These are phyloP conservation scores for Stygiomarasmius scandens DNA, from an alignment of 1,284 basidiomycete genomes.

Conservation along the genomic window DNA sequence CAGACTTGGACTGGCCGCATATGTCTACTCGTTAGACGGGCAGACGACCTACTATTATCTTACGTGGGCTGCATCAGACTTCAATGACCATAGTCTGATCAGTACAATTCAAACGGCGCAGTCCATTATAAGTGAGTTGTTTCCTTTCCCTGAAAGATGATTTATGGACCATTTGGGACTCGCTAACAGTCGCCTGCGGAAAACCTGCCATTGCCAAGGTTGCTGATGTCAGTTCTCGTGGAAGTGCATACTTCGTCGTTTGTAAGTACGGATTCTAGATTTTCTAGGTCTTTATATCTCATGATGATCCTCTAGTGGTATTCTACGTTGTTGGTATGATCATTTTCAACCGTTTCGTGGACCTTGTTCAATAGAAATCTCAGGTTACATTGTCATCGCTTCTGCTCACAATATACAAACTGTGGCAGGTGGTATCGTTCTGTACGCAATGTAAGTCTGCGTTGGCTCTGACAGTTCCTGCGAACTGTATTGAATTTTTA, in stretches of 20 bases:
- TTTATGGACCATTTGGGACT: background rate
- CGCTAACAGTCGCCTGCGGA: slow-evolving; percentile 41
- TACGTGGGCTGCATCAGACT: slow-evolving; percentile 62
- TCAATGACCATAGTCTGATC: slow-evolving; percentile 62
- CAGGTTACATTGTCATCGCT: slow-evolving; percentile 71
- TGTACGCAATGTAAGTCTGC: slow-evolving; percentile 53
- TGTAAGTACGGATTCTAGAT: slow-evolving; percentile 43
- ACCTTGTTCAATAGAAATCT: background rate
- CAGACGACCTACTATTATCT: slow-evolving; percentile 72
- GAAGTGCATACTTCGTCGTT: slow-evolving; percentile 62
- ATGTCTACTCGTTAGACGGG: slow-evolving; percentile 77
- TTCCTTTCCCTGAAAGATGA: background rate
- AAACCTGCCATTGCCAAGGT: slow-evolving; percentile 85
- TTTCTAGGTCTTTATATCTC: background rate
- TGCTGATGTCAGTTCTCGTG: slow-evolving; percentile 67
- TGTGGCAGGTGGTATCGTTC: slow-evolving; percentile 54
- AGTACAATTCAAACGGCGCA: slow-evolving; percentile 65
- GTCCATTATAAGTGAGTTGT: slow-evolving; percentile 55
- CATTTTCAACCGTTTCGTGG: background rate
- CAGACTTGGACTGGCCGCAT: slow-evolving; percentile 70
- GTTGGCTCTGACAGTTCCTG: background rate
- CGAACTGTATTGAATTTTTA: slow-evolving; percentile 4
- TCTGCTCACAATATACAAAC: slow-evolving; percentile 58
- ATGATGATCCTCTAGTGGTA: slow-evolving; percentile 37
- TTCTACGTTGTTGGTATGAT: slow-evolving; percentile 56